Evolutionary conservation across 2,329 filamentous ascomycete species (phyloP).

Genomic region (Fusarium acutatum): DNA sequence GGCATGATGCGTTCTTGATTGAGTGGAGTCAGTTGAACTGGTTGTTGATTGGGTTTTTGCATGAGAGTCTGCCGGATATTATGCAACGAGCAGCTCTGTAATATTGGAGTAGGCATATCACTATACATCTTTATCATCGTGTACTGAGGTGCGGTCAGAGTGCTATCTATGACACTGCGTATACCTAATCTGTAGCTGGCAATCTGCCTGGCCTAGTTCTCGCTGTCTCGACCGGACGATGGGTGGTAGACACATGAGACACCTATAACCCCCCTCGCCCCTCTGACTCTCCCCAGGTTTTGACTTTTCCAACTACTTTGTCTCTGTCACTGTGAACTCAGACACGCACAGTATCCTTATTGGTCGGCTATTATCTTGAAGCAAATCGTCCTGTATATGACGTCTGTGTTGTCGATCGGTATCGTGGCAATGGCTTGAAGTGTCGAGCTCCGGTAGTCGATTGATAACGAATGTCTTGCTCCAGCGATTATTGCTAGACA

Average conservation of each 20-base stretch:
- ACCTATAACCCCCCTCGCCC: neutral
- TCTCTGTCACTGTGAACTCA: neutral
- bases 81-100: neutral
- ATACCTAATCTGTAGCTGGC: neutral
- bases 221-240: neutral
- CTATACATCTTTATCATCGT: too few species aligned
- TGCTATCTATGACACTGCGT: accelerated
- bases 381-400: neutral
- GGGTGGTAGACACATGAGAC: neutral
- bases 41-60: neutral
- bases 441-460: accelerated
- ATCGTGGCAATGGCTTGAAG: neutral
- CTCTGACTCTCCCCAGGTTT: neutral
- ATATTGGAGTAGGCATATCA: too few species aligned
- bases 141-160: accelerated
- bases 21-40: neutral
- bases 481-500: neutral
- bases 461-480: neutral
- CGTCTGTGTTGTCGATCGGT: neutral
- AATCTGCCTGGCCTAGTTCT: neutral
- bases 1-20: neutral
- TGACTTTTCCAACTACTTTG: accelerated
- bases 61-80: neutral
- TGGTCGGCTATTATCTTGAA: neutral
- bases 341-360: neutral